Base-by-base conservation (phyloP, 129 eudicot genomes). In the Flaveria trinervia region DNA sequence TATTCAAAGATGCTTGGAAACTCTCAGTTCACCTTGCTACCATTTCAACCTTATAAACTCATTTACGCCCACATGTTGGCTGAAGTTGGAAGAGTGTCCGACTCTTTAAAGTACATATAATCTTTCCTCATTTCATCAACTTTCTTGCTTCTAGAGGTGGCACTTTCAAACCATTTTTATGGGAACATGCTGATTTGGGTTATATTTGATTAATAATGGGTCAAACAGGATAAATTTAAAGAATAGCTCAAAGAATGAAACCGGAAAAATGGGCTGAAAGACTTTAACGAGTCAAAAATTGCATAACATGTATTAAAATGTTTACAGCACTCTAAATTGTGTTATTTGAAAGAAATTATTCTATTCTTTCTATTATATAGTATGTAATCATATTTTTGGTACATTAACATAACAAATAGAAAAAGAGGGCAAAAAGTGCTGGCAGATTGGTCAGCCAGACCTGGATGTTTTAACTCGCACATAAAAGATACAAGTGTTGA, bases 51-150 rank as follows among this genome's bases (percentile, higher is more conserved):
- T 10, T 94, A 94, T 79, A 94, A 94, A 69, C 88, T 90, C 73
- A 55, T 91, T 55, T 94, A 94, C 48, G 99, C 97, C 23, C 84
- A 89, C 85, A 94, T 94, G 99, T 81, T 94, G 85, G 94, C 97
- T 62, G 97, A 94, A 87, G 97, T 94, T 75, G 99, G 97, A 71
- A 91, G 91, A 81, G 60, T 89, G 56, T 89, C 97, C 12, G 99
- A 94, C 76, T 83, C 99, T 8, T 64, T 89, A 43, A 94, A 89
- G 99, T 91, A 89, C 2, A 88, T 45, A 54, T 56, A 41, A 16
- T 51, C 22, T 57, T 68, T 13, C 73, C 55, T 46, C 15, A 4
- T 20, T 22, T 68, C 11, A 68, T 66, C 9, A 36, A 66, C 71
- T 66, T 65, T 66, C 26, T 36, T 66, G 25, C 50, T 66, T 8